Evolutionary conservation across 202 grass and related monocot species (phyloP), one percentile per base, ranked within the genome.

Genomic region (Saccharum hybrid): DNA sequence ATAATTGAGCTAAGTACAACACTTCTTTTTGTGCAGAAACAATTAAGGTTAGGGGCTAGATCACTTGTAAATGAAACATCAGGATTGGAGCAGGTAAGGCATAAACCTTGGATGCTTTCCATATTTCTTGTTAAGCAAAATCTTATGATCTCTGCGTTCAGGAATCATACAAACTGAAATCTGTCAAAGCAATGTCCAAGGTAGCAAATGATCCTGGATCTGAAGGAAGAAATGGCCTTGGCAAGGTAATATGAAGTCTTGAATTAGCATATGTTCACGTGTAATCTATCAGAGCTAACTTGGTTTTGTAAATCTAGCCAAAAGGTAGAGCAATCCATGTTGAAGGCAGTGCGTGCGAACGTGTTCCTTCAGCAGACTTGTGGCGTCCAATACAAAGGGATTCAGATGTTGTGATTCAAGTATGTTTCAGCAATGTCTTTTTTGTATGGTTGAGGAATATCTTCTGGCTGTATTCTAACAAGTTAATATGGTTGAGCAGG

Each of bases 391-490:
- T 88, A 62, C 73, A 85, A 82, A 86, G 91, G 68, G 89, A 97
- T 86, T 90, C 89, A 71, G 91, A 90, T 91, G 94, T 93, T 33
- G 93, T 94, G 83, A 97, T 97, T 88, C 85, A 97, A 67, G 94
- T 90, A 69, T 83, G 87, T 80, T 86, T 72, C 42, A 41, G 82
- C 48, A 39, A 71, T 26, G 26, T 54, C 7, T 83, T 65, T 61
- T 63, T 63, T 64, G 15, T 79, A 61, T 71, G 42, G 41, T 65
- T 38, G n/a, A 64, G 15, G 70, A 80, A 65, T 87, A 75, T 69
- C 56, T 71, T 74, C 18, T 71, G 70, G 33, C 36, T 85, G 41
- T 57, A 46, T 71, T 80, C 54, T 76, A 66, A 90, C 42, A 69
- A 65, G 37, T 71, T 75, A 80, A 76, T 76, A 43, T 80, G 54